A percentile compares a stretch with the other conserved stretches of the same genome.
Conservation (phyloP, 345 rosid species). For the Crucihimalaya himalaica region DNA sequence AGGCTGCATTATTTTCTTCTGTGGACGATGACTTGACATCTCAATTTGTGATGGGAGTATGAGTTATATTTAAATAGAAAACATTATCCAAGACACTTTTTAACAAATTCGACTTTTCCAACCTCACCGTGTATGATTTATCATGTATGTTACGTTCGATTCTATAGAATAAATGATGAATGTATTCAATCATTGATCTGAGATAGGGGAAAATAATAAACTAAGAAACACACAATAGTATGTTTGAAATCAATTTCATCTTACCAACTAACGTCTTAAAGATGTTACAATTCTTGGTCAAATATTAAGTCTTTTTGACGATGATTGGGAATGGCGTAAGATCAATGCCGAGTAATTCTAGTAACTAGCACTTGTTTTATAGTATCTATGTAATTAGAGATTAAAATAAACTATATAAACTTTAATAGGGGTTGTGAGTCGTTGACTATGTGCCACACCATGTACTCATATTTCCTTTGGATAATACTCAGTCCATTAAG, state of each 20-base stretch:
- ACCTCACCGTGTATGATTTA: not conserved
- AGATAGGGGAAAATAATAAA: not conserved
- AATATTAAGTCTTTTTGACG: conserved; percentile 6
- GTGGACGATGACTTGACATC: conserved; percentile 33
- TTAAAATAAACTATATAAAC: not conserved
- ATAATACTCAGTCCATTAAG: conserved; percentile 29
- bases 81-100: conserved; percentile 17
- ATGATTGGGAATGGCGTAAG: conserved; percentile 14
- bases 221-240: not conserved
- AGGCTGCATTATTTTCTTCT: conserved; percentile 16
- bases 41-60: conserved; percentile 3
- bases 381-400: not conserved
- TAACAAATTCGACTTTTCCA: not conserved
- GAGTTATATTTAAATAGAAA: not conserved
- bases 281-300: conserved; percentile 14
- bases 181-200: not conserved
- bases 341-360: not conserved
- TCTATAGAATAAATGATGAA: not conserved
- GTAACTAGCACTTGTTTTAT: not conserved
- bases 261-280: conserved; percentile 17
- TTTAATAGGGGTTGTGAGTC: not conserved
- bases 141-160: not conserved
- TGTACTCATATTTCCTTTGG: conserved; percentile 11
- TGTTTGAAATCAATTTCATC: conserved; percentile 17
- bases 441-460: conserved; percentile 26